Base-by-base conservation (phyloP, 1,284 basidiomycete species). In the Rugosomyces carneus region DNA sequence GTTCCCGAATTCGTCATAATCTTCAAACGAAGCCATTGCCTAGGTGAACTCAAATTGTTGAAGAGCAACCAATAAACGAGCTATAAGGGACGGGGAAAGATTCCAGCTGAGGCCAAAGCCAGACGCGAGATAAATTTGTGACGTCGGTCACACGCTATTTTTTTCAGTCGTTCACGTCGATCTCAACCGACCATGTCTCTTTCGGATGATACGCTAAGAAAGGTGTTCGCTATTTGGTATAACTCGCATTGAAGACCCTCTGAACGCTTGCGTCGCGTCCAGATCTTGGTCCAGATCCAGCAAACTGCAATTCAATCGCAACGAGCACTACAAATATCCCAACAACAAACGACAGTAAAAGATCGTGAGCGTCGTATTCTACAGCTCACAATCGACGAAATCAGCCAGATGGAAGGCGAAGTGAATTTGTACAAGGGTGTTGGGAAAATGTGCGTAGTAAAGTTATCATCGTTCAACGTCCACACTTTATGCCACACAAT, bases 1-100 rank as follows among this genome's bases (percentile, higher is more conserved):
- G 76, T 95, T 95, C 56, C 93, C 93, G 60, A 96, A 95, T 72
- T 90, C 87, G 60, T 90, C 87, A 53, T 90, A 90, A 62, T 90
- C 88, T 59, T 90, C 87, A 54, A 90, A 78, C 23, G 86, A 89
- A 46, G 81, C 83, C 87, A 89, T 89, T 15, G 26, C 27, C 11
- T 32, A 18, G 10, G 36, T 5, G 34, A 16, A 16, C 3, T 19
- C 10, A 32, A 4, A 26, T 40, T 42, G 45, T 11, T 7, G 5
- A 13, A 4, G 27, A 26, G 31, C 16, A 1, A 16, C 19, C 19
- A 21, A 20, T 9, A 21, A 37, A 21, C 4, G 20, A 38, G 18
- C 21, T 4, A 15, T 11, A 23, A 16, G 1, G 29, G 26, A 31
- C 34, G 24, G 40, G 37, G 40, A 35, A 15, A 11, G 29, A 34